Evolutionary conservation across 108 stramenopile species (phyloP).

Genomic region (Aurantiochytrium sp.): DNA sequence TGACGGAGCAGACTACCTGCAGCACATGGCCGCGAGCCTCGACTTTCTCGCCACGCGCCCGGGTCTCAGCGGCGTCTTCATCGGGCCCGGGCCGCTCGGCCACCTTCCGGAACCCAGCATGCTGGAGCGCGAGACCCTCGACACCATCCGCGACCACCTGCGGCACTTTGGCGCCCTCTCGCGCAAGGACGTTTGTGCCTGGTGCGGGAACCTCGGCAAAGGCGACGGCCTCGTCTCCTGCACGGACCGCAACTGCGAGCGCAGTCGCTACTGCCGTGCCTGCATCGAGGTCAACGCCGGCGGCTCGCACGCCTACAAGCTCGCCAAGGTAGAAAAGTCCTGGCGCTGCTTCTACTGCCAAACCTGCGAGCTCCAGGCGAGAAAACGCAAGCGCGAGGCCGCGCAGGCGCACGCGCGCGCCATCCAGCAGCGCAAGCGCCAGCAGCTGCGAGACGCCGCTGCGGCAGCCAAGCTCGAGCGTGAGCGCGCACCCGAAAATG

Average conservation of each 20-base stretch:
- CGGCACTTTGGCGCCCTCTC: background rate
- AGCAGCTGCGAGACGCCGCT: background rate
- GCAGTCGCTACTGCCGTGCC: background rate
- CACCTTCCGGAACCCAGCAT: background rate
- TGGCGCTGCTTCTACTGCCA: background rate
- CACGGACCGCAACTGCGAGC: background rate
- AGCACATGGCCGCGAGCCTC: background rate
- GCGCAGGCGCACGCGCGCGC: background rate
- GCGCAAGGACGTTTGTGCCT: background rate
- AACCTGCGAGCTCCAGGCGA: background rate
- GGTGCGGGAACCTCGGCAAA: background rate
- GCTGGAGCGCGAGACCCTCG: background rate
- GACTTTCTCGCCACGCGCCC: background rate
- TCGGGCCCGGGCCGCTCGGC: background rate
- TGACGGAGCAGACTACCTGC: background rate
- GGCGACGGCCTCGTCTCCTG: background rate
- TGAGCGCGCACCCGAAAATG: background rate
- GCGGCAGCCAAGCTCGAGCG: background rate
- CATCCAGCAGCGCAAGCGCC: background rate
- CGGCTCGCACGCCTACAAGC: background rate
- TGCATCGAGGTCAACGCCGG: background rate
- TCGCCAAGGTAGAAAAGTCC: background rate
- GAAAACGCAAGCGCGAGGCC: background rate
- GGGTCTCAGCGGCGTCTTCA: background rate
- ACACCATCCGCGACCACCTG: background rate